phyloP scores from a whole-genome alignment of 495 filamentous ascomycete species.

The Penicillium daleae region DNA sequence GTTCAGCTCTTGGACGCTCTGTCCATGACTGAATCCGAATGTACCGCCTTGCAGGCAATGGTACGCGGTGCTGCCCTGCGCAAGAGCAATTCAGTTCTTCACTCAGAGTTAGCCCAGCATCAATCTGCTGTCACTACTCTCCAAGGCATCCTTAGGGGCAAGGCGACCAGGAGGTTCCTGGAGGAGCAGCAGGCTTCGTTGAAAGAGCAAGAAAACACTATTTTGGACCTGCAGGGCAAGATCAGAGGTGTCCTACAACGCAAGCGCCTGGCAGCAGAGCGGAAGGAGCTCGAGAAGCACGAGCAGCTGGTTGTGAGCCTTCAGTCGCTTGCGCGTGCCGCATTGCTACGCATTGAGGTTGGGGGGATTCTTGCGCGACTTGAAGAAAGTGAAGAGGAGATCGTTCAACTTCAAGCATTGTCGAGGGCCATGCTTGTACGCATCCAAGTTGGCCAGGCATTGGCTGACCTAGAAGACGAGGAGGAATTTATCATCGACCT shows the following conservation, averaged over 20 bases:
- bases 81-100: slow-evolving; percentile 30
- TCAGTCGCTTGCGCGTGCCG: slow-evolving; percentile 75
- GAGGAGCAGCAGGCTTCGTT: slow-evolving; percentile 39
- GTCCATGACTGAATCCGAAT: slow-evolving; percentile 28
- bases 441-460: slow-evolving; percentile 65
- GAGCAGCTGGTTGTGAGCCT: slow-evolving; percentile 61
- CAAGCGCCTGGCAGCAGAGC: slow-evolving; percentile 45
- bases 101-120: slow-evolving; percentile 35
- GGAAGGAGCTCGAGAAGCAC: slow-evolving; percentile 63
- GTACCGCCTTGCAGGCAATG: slow-evolving; percentile 46
- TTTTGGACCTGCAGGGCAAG: slow-evolving; percentile 52
- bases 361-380: slow-evolving; percentile 72
- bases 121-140: slow-evolving; percentile 30
- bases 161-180: slow-evolving; percentile 41
- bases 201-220: slow-evolving; percentile 33
- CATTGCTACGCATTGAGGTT: slow-evolving; percentile 72
- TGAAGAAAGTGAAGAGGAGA: slow-evolving; percentile 77
- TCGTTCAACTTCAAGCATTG: slow-evolving; percentile 71
- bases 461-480: slow-evolving; percentile 77
- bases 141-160: slow-evolving; percentile 41
- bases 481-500: slow-evolving; percentile 74
- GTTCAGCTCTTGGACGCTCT: slow-evolving; percentile 38
- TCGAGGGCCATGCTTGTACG: slow-evolving; percentile 79
- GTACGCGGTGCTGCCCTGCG: slow-evolving; percentile 43
- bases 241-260: slow-evolving; percentile 51